Conservation (phyloP, 2,329 filamentous ascomycete genomes). For the Aureobasidium sp. region DNA sequence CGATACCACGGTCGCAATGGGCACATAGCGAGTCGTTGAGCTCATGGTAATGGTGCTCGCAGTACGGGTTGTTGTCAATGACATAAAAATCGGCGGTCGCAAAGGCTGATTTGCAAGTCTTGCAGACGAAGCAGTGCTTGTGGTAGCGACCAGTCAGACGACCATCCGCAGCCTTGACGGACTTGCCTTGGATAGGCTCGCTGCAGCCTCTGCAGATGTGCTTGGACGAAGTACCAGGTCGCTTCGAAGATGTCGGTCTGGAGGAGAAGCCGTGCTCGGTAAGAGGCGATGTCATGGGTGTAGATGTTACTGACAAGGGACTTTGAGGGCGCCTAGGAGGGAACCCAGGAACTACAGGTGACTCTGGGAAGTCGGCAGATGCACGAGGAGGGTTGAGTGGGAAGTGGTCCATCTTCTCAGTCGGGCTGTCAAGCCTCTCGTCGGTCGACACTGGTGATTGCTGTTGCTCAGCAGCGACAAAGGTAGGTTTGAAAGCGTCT, state of each 20-base stretch:
- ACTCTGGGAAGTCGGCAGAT: conserved; percentile 19
- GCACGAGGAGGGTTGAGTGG: background rate
- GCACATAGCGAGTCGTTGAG: conserved; percentile 81
- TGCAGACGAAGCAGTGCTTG: conserved; percentile 89
- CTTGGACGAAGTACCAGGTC: conserved; percentile 12
- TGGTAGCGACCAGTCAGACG: conserved; percentile 89
- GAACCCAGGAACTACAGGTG: conserved; percentile 27
- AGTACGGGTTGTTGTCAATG: conserved; percentile 77
- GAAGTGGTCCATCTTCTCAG: background rate
- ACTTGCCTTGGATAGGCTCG: conserved; percentile 75
- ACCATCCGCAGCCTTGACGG: conserved; percentile 86
- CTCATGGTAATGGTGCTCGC: conserved; percentile 84
- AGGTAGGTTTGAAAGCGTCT: conserved; percentile 3
- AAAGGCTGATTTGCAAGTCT: conserved; percentile 73
- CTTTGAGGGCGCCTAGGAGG: background rate
- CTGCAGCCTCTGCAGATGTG: conserved; percentile 74
- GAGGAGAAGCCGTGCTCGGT: conserved; percentile 4
- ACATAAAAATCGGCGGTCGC: conserved; percentile 89
- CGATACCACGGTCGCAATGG: conserved; percentile 74
- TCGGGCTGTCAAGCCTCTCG: conserved; percentile 2
- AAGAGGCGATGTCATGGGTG: background rate
- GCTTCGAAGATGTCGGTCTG: background rate
- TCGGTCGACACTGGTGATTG: background rate
- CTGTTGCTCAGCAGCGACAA: background rate
- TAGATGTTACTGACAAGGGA: background rate